Evolutionary conservation across 768 basidiomycete species (phyloP).

Genomic region (Suillus spraguei): DNA sequence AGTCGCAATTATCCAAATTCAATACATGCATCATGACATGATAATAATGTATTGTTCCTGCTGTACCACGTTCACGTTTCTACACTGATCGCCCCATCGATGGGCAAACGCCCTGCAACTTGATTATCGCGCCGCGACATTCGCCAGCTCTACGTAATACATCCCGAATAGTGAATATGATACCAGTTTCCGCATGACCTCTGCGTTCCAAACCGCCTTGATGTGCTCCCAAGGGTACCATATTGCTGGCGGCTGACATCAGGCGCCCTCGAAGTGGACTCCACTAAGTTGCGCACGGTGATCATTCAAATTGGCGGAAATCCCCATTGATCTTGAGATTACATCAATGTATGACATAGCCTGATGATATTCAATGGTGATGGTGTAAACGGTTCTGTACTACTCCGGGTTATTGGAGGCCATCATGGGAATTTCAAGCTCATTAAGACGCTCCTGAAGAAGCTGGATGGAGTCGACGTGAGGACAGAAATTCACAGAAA

Average conservation of each 20-base stretch:
- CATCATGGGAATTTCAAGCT: conserved; percentile 92
- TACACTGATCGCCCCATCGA: conserved; percentile 88
- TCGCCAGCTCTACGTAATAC: conserved; percentile 92
- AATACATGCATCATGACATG: no score
- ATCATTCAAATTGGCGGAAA: conserved; percentile 91
- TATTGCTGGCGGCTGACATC: conserved; percentile 89
- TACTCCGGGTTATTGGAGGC: conserved; percentile 84
- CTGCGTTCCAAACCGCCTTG: conserved; percentile 80
- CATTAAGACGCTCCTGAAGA: conserved; percentile 70
- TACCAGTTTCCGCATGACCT: conserved; percentile 91
- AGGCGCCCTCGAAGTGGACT: conserved; percentile 48
- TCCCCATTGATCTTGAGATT: conserved; percentile 79
- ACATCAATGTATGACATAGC: background rate
- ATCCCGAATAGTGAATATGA: conserved; percentile 78
- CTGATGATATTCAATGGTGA: conserved; percentile 86
- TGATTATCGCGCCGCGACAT: conserved; percentile 86
- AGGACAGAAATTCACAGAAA: conserved; percentile 10
- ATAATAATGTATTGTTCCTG: background rate
- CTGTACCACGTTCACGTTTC: conserved; percentile 68
- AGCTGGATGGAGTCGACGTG: conserved; percentile 63
- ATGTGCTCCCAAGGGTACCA: conserved; percentile 89
- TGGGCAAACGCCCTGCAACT: conserved; percentile 85
- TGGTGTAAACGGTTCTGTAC: conserved; percentile 91
- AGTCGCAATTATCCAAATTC: no score
- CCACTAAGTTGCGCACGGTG: conserved; percentile 88